Evolutionary conservation across 2,329 filamentous ascomycete species (phyloP), one percentile per base, ranked within the genome.

Genomic region (Fusarium nelsonii): DNA sequence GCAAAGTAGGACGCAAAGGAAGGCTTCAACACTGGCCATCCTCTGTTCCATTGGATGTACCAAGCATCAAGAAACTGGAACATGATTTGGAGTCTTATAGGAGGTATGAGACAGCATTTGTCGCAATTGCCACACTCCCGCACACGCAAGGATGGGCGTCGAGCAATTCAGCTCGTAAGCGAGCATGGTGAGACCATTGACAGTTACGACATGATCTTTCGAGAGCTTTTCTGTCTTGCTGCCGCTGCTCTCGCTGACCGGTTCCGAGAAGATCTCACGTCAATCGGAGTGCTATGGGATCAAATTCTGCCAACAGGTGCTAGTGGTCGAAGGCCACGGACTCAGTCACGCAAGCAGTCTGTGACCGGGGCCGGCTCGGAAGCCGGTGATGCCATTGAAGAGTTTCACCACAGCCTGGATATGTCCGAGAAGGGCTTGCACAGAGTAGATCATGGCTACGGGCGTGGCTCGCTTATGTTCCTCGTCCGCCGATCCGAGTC

Each of bases 31-130:
- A 89, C 89, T 26, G 87, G 88, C 1, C 93, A 97, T 75, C 88
- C 92, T 0, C 88, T 94, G 3, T 97, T 96, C 78, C 88, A 94
- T 50, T 97, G 94, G 94, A 90, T 96, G 74, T 97, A 92, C 75
- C 88, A 92, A 58, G 92, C 93, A 4, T 92, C 92, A 8, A 86
- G 90, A 61, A 91, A 94, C 77, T 97, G 94, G 94, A 76, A 80
- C 9, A 86, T 88, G 40, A 85, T 97, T 28, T 84, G 84, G 56
- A 87, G 88, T 44, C 82, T 96, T 7, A 83, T 97, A 26, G 87
- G 87, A 8, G 87, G 86, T 41, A 97, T 97, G 91, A 85, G 86
- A 55, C 84, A 84, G 39, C 92, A 96, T 70, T 79, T 97, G n/a
- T 80, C 84, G 70, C 69, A 83, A 76, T 75, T 87, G 65, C 78